Evolutionary conservation across 1,284 basidiomycete genomes (phyloP), one percentile per base, ranked within the genome.

Genomic region (Kwoniella shivajii): DNA sequence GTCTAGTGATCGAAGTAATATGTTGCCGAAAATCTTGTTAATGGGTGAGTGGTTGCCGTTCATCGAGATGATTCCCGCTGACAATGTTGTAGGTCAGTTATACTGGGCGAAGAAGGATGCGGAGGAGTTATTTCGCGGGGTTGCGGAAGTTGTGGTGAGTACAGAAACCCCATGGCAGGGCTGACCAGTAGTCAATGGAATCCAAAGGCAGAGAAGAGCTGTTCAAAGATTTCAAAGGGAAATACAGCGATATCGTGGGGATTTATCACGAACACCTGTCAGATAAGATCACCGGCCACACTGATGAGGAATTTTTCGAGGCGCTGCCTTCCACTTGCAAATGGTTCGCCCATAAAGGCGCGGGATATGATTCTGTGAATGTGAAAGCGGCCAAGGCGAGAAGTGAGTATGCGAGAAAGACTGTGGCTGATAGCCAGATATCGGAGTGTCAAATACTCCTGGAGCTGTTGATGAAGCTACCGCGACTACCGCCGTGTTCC

Each of bases 391-490:
- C 37, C n/a, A 39, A 39, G 22, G 37, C 37, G 10, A 39, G 37
- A 39, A 20, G 37, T 39, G 37, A 20, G 37, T 39, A 18, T 38
- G 22, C n/a, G 5, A 34, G 16, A 34, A 16, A 9, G 31, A 16
- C 18, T n/a, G n/a, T 39, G 37, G 22, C 18, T n/a, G 7, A 16
- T 39, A 10, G 5, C 3, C 1, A 39, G 37, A 20, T 7, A 39
- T 39, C 2, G 80, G 78, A 54, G 84, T 92, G 13, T 90, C 89
- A 10, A 90, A 94, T 68, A 92, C 90, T 0, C 91, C 91, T 1
- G 85, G 86, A 3, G 89, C 89, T 2, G 91, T 93, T 41, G 88
- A 94, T 76, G 89, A 92, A 61, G 89, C 88, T 4, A 92, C 91
- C 0, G 91, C 91, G 0, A 92, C 90, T 1, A 90, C 89, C 0